Base-by-base conservation (phyloP, 2,329 filamentous ascomycete genomes). In the Balansia obtecta region DNA sequence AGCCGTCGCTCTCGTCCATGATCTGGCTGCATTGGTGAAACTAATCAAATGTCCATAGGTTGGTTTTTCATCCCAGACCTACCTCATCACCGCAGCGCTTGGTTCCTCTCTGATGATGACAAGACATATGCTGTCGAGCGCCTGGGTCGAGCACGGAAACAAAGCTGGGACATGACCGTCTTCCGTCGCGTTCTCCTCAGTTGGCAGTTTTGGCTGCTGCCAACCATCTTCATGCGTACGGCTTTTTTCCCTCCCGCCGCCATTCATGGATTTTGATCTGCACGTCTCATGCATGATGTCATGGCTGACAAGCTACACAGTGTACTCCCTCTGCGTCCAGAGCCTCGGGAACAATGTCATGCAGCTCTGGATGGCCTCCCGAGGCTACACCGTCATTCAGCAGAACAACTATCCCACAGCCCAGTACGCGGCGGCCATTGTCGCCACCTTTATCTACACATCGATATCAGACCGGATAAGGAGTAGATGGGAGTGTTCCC, bases 141-240 rank as follows among this genome's bases (percentile, higher is more conserved):
- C 30, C 60, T 71, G 1, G 68, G 67, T 3, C 54, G 58, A n/a
- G 52, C 60, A 0, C 60, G 60, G 16, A 50, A 51, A 45, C 53
- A 54, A n/a, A 37, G 42, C 2, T 54, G 53, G 53, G 53, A 50
- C 20, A 33, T 47, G 11, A 50, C 50, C 9, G 53, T 54, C 2
- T 52, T 54, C 37, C 47, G 45, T 33, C 53, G 53, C 32, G 53
- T 54, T 12, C 39, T 54, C 55, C 55, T 69, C 6, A 71, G 68
- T 55, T 72, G 70, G 70, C 70, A 72, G 45, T 72, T 72, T 51
- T 72, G 67, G 56, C 60, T 72, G 1, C 59, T 72, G 1, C 70
- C 70, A 0, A 62, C 66, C 1, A 66, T 72, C 6, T 71, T 72
- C 56, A 72, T 72, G 70, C 60, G 68, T 68, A 42, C 6, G 54